Conservation (phyloP, 2,329 filamentous ascomycete genomes). For the Pyrenophora seminiperda region DNA sequence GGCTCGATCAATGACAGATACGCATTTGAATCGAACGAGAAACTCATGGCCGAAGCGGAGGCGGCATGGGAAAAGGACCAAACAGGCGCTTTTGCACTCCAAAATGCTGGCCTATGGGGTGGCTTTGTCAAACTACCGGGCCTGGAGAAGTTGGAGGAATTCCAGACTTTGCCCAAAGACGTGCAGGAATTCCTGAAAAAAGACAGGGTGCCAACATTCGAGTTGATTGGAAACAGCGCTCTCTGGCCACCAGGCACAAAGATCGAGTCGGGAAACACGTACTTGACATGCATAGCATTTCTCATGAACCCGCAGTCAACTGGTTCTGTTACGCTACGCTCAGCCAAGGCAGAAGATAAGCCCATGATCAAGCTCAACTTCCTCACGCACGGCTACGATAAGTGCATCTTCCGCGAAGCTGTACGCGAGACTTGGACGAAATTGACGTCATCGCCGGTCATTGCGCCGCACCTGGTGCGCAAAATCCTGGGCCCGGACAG, state of each 20-base stretch:
- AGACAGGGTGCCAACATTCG: conserved; percentile 62
- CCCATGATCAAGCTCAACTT: conserved; percentile 61
- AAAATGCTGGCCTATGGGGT: conserved; percentile 58
- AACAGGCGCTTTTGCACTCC: conserved; percentile 40
- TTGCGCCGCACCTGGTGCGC: conserved; percentile 57
- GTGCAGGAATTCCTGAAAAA: conserved; percentile 54
- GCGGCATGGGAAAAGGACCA: conserved; percentile 51
- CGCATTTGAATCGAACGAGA: conserved; percentile 43
- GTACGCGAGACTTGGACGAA: conserved; percentile 50
- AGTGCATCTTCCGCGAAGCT: conserved; percentile 37
- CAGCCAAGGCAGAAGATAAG: conserved; percentile 57
- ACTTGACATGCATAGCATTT: conserved; percentile 45
- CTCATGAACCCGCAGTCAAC: conserved; percentile 58
- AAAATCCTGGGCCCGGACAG: conserved; percentile 51
- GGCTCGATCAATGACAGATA: conserved; percentile 47
- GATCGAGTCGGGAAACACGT: conserved; percentile 43
- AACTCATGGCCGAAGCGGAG: conserved; percentile 50
- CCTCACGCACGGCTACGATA: conserved; percentile 61
- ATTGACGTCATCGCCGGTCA: conserved; percentile 55
- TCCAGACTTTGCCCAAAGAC: conserved; percentile 52
- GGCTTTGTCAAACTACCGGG: conserved; percentile 57
- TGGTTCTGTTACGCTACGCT: conserved; percentile 60
- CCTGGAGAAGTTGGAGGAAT: conserved; percentile 48
- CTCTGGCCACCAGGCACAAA: conserved; percentile 35
- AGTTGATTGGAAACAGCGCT: conserved; percentile 51